Base-by-base conservation (phyloP, 495 filamentous ascomycete species). In the Penicillium subrubescens region DNA sequence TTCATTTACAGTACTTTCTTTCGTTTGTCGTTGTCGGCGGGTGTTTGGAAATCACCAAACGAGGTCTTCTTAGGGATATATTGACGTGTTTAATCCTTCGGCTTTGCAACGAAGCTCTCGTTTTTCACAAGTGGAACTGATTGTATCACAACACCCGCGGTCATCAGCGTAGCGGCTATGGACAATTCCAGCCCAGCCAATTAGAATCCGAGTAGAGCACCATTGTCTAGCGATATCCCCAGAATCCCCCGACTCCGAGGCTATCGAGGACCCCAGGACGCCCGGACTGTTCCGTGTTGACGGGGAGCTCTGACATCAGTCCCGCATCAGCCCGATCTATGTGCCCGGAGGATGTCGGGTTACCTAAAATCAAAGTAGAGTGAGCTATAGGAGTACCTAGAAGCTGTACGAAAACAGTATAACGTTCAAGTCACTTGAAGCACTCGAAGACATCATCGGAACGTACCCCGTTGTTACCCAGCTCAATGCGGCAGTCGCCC, bases 301-400 rank as follows among this genome's bases (percentile, higher is more conserved):
- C 67, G 66, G 63, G 63, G 33, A 67, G 46, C 62, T 73, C 67
- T 82, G 77, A 79, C 77, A 79, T 82, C 78, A 80, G 77, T 79
- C 75, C 80, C 80, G 80, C 77, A 79, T 78, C 75, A 80, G 78
- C 76, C 80, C 78, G 79, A 79, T 71, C 43, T 46, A 64, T 69
- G 64, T 71, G 71, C 71, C 75, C 77, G 77, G 72, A 68, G 64
- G 64, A 69, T 59, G 37, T 68, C 59, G 57, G 61, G 41, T 29
- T 50, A 72, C 67, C n/a, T 64, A 2, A 2, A 2, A 5, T 1
- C 1, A 2, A 64, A 15, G 69, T 72, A 68, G 54, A 33, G 0
- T 8, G 2, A 19, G 19, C 10, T 11, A 12, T 39, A 37, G 14
- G 54, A 27, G 33, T 68, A 73, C 69, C 25, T 69, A 6, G 34